Evolutionary conservation across 495 filamentous ascomycete genomes (phyloP).

Genomic region (Hypoxylon fragiforme): DNA sequence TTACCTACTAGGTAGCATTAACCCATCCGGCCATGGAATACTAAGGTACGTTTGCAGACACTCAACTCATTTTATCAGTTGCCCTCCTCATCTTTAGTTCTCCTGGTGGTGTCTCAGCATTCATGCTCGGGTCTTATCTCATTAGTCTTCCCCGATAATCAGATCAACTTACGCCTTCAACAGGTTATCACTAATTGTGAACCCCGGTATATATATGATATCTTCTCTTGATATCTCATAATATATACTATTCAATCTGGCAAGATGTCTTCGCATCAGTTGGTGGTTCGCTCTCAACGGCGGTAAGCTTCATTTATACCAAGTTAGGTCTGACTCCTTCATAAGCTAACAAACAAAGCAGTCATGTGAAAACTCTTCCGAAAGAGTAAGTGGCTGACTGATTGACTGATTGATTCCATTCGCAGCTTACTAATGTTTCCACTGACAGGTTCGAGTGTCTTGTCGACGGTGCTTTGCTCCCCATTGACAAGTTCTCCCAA

Average conservation of each 20-base stretch:
- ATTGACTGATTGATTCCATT: neutral
- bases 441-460: conserved; percentile 55
- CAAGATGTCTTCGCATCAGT: conserved; percentile 1
- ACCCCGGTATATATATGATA: neutral
- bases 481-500: conserved; percentile 48
- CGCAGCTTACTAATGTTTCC: conserved; percentile 1
- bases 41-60: too few species aligned
- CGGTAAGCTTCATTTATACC: neutral
- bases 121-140: too few species aligned
- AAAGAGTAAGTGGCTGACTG: conserved; percentile 11
- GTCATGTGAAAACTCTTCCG: neutral
- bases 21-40: too few species aligned
- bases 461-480: conserved; percentile 49
- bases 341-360: too few species aligned
- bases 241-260: neutral
- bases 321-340: neutral
- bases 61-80: too few species aligned
- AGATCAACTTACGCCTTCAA: too few species aligned
- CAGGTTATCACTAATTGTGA: neutral
- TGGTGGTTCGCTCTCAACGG: neutral
- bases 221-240: too few species aligned
- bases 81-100: too few species aligned
- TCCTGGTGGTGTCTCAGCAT: too few species aligned
- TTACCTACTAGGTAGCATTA: too few species aligned
- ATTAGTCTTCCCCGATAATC: too few species aligned